Base-by-base conservation (phyloP, 805 yeast species). In the Candida endomychidarum region DNA sequence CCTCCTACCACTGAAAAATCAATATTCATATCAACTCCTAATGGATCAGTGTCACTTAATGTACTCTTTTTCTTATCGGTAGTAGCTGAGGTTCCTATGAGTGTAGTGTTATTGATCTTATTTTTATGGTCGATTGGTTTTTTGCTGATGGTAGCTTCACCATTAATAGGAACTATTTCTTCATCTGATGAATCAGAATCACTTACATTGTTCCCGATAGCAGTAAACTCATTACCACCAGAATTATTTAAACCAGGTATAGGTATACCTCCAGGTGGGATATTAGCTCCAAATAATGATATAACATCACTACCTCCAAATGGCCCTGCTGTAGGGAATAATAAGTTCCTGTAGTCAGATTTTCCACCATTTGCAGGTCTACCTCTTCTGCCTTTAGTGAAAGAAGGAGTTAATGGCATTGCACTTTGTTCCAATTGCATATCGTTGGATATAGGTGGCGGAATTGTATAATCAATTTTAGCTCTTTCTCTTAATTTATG, bases 281-380 rank as follows among this genome's bases (percentile, higher is more conserved):
- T 68, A 42, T 79, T 78, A 34, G 77, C 74, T 5, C 93, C 90
- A 60, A 89, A 88, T 21, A 91, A 66, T 0, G 96, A 83, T 6
- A 81, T 75, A 1, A 88, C 95, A 57, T 91, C 97, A 45, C 91
- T 83, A 16, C 99, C 99, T 20, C 99, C 99, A 70, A 91, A 91
- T 1, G 99, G 99, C 0, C 99, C 99, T 11, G 89, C 88, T 0
- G 96, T 91, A 5, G 96, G 95, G 54, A 86, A 90, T 26, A 93
- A 65, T 28, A 96, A 75, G 53, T 89, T 75, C 28, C 84, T 58
- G 40, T 60, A 65, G 29, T 68, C 74, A 19, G 74, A 77, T 31
- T 76, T 78, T 12, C 68, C 57, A 11, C 19, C 21, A 16, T 37
- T 19, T 5, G 63, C 54, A 14, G 71, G 62, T n/a, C 65, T 61